Conservation (phyloP, 345 rosid species). For the Salix purpurea region DNA sequence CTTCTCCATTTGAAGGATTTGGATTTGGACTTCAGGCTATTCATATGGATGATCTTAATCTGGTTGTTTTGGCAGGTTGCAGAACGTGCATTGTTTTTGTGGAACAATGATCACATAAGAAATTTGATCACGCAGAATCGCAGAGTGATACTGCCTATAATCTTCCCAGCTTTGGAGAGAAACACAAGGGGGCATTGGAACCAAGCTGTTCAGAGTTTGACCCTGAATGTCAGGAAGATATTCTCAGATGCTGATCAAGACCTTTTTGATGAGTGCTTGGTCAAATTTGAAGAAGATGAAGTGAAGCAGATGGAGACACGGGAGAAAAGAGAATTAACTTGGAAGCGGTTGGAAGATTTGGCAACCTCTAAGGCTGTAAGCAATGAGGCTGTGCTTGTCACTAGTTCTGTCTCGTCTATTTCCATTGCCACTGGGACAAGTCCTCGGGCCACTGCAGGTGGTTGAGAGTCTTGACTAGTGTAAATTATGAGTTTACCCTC, state of each 20-base stretch:
- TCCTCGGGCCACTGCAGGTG: slow-evolving; percentile 32
- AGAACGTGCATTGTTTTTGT: slow-evolving; percentile 61
- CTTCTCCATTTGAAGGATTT: neutral
- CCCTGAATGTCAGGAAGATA: slow-evolving; percentile 50
- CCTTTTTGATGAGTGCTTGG: slow-evolving; percentile 65
- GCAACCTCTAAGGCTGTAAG: slow-evolving; percentile 54
- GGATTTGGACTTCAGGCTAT: neutral
- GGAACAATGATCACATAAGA: slow-evolving; percentile 60
- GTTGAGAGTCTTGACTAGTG: slow-evolving; percentile 28
- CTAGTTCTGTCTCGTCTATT: slow-evolving; percentile 45
- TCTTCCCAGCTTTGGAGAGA: slow-evolving; percentile 54
- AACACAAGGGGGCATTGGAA: slow-evolving; percentile 57
- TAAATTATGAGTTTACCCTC: slow-evolving; percentile 6
- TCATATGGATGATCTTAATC: neutral
- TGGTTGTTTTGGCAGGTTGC: slow-evolving; percentile 42
- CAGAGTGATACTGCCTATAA: slow-evolving; percentile 47
- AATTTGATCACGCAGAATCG: slow-evolving; percentile 46
- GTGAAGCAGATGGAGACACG: slow-evolving; percentile 34
- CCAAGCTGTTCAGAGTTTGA: slow-evolving; percentile 50
- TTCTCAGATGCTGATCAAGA: slow-evolving; percentile 51
- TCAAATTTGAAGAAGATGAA: slow-evolving; percentile 53
- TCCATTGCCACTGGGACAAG: slow-evolving; percentile 38
- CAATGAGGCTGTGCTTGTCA: slow-evolving; percentile 52
- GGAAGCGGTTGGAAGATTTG: slow-evolving; percentile 67
- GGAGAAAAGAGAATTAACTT: slow-evolving; percentile 49